Evolutionary conservation across 495 filamentous ascomycete species (phyloP), one percentile per base, ranked within the genome.

Genomic region (Talaromyces stipitatus): DNA sequence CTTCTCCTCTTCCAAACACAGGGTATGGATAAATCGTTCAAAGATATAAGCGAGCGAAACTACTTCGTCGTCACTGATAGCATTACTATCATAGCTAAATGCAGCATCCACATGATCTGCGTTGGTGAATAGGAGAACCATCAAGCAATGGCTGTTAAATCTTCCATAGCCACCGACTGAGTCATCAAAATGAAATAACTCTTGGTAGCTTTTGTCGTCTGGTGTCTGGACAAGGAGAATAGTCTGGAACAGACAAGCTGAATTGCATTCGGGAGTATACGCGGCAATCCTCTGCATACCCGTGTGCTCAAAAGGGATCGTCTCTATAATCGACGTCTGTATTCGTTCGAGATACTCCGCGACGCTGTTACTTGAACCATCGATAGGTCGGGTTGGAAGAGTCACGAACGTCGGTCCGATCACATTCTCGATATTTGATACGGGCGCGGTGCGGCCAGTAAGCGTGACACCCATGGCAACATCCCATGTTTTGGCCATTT

Each of bases 151-250:
- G n/a, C n/a, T n/a, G n/a, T n/a, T n/a, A n/a, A n/a, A n/a, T n/a
- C n/a, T n/a, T n/a, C n/a, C n/a, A n/a, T n/a, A n/a, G n/a, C n/a
- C n/a, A n/a, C n/a, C 30, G 12, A 12, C 30, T 12, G 56, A 53
- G 20, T 62, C 36, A 1, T 48, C 43, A 10, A 79, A 48, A 10
- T 77, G 59, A 10, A 58, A 62, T 46, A 77, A 73, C n/a, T n/a
- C n/a, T 0, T 67, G 72, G 61, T 59, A 81, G 79, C 28, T 81
- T 72, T 20, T 78, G 65, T 57, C n/a, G n/a, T n/a, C n/a, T n/a
- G n/a, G n/a, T 82, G 80, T 8, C 79, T 79, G 11, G 70, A 69
- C 1, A 81, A 61, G 63, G 80, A 82, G 12, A 77, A 73, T 58
- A 80, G 77, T 30, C 73, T 68, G 50, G 81, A 79, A 33, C 73